Evolutionary conservation across 1,284 basidiomycete species (phyloP), one percentile per base, ranked within the genome.

Genomic region (Crucibulum cyathiforme): DNA sequence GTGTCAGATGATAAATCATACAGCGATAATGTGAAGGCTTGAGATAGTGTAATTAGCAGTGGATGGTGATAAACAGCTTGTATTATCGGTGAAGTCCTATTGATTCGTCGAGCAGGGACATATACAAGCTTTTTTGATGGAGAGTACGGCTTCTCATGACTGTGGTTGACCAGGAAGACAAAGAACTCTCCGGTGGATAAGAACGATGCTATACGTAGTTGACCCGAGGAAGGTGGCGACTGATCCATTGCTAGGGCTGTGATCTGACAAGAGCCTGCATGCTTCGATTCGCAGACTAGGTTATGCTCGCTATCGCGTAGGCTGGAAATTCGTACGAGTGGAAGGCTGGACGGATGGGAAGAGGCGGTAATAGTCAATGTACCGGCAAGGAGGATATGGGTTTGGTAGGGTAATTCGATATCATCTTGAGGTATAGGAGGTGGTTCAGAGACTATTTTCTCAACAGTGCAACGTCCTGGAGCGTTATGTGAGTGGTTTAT

Each of bases 1-100:
- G 65, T 75, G 59, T 81, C 78, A 36, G 75, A 75, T 15, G 84
- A 84, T 51, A 92, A 71, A 70, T 92, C 85, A 70, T 90, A 93
- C 34, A 93, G 71, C 43, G 86, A 87, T 31, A 94, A 80, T 12
- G 80, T 80, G 70, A 93, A 93, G 34, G 81, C 74, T 60, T 83
- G 74, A 13, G 91, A 89, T 41, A 94, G 79, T 0, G 89, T 87
- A 46, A 90, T 80, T 53, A 94, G 85, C 5, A 94, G 74, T 0
- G 90, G 92, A 58, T 93, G 90, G 63, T 92, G 86, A 67, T 91
- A 94, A 15, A 82, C 90, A 10, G 88, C 89, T 53, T 88, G 86
- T 49, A 84, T 79, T 60, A 90, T 81, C 10, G 81, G 81, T 12
- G 80, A 70, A 7, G 74, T 78, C 48, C 85, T 78, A 5, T 74